These are phyloP conservation scores for Soucietia sequanensis DNA, from an alignment of 805 yeast genomes.

Conservation along the genomic window DNA sequence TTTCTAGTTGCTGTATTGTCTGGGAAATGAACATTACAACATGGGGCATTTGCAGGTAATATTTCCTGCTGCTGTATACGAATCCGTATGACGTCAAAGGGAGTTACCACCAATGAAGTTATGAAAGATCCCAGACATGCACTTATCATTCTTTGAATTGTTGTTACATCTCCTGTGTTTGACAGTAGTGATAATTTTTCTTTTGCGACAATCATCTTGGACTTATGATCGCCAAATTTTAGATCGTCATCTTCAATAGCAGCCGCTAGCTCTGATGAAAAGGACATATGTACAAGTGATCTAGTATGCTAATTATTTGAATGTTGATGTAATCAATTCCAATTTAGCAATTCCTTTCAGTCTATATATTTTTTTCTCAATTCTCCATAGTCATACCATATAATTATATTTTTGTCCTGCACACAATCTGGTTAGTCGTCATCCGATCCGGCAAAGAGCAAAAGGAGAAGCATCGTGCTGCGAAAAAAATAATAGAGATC, in stretches of 20 bases:
- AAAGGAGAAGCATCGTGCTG: too few species aligned
- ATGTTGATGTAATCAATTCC: too few species aligned
- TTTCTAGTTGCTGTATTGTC: conserved; percentile 12
- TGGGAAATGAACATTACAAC: conserved; percentile 21
- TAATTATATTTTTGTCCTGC: too few species aligned
- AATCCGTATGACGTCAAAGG: conserved; percentile 77
- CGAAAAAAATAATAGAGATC: too few species aligned
- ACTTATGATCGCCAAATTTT: conserved; percentile 5
- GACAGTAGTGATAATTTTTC: background rate
- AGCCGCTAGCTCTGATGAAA: conserved; percentile 40
- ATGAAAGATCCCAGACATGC: conserved; percentile 75
- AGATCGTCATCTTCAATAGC: conserved; percentile 34
- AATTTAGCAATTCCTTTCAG: too few species aligned
- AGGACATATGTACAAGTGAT: conserved; percentile 23
- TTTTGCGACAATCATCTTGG: background rate
- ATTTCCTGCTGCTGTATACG: conserved; percentile 76
- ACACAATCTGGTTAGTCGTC: too few species aligned
- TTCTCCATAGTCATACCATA: too few species aligned
- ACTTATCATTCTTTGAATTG: conserved; percentile 68
- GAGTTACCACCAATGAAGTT: conserved; percentile 74
- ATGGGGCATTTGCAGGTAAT: conserved; percentile 31
- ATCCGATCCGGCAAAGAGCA: too few species aligned
- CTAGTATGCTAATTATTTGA: too few species aligned
- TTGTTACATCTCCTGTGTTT: conserved; percentile 34
- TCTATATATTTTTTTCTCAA: too few species aligned